Evolutionary conservation across 306 rosid genomes (phyloP), one percentile per base, ranked within the genome.

Genomic region (Trichosanthes truncata): DNA sequence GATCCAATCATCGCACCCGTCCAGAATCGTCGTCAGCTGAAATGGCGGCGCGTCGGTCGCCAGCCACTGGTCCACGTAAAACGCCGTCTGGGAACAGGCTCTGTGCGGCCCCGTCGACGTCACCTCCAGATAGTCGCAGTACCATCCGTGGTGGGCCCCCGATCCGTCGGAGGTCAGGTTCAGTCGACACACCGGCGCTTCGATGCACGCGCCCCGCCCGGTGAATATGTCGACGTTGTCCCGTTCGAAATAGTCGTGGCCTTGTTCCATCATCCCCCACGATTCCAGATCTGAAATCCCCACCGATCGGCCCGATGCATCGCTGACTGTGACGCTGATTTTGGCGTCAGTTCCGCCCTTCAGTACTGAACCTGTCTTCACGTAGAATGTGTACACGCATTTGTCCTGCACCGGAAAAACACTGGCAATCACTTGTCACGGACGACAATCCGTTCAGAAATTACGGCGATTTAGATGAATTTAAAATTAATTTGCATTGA

Each of bases 21-120:
- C 77, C 21, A 71, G 33, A 45, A 45, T 15, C 21, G 77, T 25
- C 57, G 77, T 45, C 33, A 71, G 56, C 38, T 71, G 21, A 71
- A 36, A 71, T 14, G 77, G 77, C 6, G 77, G 77, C 36, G 40
- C 77, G 56, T 71, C 57, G 38, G 36, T 71, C 14, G 77, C 77
- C 57, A 71, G 57, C 77, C 77, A 71, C 56, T 71, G 77, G 20
- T 71, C 77, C 57, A 71, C 77, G 7, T 71, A 71, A 45, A 71
- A 71, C 57, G 57, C 77, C 57, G 77, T 45, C 23, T 71, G 77
- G 7, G 77, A 23, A 40, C 77, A 72, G 18, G 77, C 13, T 26
- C 52, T 72, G 41, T 72, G 40, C 7, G 77, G 77, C 40, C 77
- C 77, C 40, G 59, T 26, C 59, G 56, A 23, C 14, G 77, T 72